These are phyloP conservation scores for Epichloe amarillans DNA, from an alignment of 2,329 filamentous ascomycete species.

Conservation along the genomic window DNA sequence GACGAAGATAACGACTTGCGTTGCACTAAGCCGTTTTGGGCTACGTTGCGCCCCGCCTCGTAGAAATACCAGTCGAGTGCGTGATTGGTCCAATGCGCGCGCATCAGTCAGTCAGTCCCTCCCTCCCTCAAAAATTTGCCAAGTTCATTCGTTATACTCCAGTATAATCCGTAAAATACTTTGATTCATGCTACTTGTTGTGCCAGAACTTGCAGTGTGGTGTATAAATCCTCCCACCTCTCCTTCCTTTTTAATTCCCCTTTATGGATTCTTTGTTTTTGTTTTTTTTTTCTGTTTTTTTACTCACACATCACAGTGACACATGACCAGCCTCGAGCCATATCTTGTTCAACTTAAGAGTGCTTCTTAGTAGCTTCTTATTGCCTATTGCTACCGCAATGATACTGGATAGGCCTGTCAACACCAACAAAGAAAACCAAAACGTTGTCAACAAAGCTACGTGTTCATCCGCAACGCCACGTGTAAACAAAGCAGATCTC, in stretches of 20 bases:
- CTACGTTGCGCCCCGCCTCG: neutral
- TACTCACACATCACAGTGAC: too few species aligned
- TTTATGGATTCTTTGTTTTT: too few species aligned
- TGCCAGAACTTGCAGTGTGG: too few species aligned
- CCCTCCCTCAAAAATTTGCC: too few species aligned
- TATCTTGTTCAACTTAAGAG: neutral
- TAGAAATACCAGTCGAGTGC: neutral
- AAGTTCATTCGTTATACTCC: too few species aligned
- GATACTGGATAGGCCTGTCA: slow-evolving; percentile 9
- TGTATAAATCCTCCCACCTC: too few species aligned
- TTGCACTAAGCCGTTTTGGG: slow-evolving; percentile 7
- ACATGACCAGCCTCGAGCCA: neutral
- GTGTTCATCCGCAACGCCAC: slow-evolving; percentile 14
- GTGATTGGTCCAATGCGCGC: neutral
- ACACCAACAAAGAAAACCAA: slow-evolving; percentile 16
- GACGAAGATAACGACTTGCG: neutral
- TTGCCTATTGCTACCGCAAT: slow-evolving; percentile 16
- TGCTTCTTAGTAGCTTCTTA: slow-evolving; percentile 6
- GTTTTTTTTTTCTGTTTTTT: too few species aligned
- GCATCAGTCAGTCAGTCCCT: too few species aligned
- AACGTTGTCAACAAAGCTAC: slow-evolving; percentile 6
- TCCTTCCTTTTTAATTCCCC: too few species aligned
- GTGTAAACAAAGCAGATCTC: slow-evolving; percentile 11
- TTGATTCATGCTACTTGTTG: too few species aligned
- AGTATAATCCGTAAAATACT: too few species aligned